Evolutionary conservation across 306 rosid species (phyloP).

Genomic region (Purshia tridentata): DNA sequence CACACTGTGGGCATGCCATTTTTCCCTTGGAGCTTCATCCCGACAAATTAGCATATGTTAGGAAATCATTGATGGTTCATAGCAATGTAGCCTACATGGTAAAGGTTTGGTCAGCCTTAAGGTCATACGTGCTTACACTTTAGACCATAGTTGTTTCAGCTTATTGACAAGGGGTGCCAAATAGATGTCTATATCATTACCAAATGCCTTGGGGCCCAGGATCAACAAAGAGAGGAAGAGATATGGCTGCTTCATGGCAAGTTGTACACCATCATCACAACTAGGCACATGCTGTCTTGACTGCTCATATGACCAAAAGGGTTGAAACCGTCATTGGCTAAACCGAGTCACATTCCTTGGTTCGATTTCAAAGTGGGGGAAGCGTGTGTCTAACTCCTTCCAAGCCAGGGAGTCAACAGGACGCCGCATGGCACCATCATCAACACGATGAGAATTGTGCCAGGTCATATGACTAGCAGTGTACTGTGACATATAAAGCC

Average conservation of each 20-base stretch:
- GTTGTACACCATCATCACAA: neutral
- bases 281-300: neutral
- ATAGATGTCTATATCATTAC: slow-evolving; percentile 9
- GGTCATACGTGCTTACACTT: neutral
- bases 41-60: neutral
- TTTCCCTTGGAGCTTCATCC: neutral
- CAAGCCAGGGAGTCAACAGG: no score
- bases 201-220: neutral
- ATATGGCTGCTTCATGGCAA: slow-evolving; percentile 13
- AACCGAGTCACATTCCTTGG: no score
- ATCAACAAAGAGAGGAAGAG: neutral
- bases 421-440: no score
- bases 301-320: neutral
- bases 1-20: neutral
- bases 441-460: no score
- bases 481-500: no score
- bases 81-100: neutral
- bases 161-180: neutral
- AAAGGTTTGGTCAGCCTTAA: neutral
- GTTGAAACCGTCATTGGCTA: neutral
- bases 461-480: no score
- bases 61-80: slow-evolving; percentile 24
- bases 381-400: no score
- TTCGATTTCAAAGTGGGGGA: no score
- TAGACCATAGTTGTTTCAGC: slow-evolving; percentile 1